These are phyloP conservation scores for Kalmusia sp. DNA, from an alignment of 2,329 filamentous ascomycete species.

Conservation along the genomic window DNA sequence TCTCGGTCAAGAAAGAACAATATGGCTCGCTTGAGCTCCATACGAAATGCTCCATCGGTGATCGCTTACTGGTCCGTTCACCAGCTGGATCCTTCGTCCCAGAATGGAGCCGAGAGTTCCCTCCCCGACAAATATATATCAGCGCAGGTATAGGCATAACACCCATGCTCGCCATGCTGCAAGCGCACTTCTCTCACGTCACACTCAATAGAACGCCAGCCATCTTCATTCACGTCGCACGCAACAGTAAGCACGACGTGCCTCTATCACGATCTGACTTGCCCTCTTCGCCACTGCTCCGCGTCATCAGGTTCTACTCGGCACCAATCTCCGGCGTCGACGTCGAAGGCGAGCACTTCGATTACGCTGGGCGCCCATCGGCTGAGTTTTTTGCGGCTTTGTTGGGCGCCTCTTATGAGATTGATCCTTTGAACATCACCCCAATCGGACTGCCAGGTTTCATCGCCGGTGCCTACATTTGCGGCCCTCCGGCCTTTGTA, in stretches of 20 bases:
- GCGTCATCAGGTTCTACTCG: background rate
- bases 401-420: background rate
- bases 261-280: background rate
- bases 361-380: conserved; percentile 1
- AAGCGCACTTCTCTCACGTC: conserved; percentile 7
- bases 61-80: background rate
- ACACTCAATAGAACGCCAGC: background rate
- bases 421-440: conserved; percentile 9
- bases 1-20: conserved; percentile 5
- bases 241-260: conserved; percentile 1
- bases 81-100: conserved; percentile 6
- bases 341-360: background rate
- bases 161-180: conserved; percentile 8
- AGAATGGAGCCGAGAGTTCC: conserved; percentile 3
- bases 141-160: conserved; percentile 13
- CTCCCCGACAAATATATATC: conserved; percentile 12
- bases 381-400: background rate
- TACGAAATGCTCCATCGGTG: background rate
- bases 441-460: conserved; percentile 5
- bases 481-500: conserved; percentile 5
- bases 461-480: conserved; percentile 7
- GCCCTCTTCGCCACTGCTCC: background rate
- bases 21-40: conserved; percentile 5
- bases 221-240: conserved; percentile 8
- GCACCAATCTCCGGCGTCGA: background rate